These are phyloP conservation scores for Apiotrichum siamense DNA, from an alignment of 1,284 basidiomycete genomes.

Conservation along the genomic window DNA sequence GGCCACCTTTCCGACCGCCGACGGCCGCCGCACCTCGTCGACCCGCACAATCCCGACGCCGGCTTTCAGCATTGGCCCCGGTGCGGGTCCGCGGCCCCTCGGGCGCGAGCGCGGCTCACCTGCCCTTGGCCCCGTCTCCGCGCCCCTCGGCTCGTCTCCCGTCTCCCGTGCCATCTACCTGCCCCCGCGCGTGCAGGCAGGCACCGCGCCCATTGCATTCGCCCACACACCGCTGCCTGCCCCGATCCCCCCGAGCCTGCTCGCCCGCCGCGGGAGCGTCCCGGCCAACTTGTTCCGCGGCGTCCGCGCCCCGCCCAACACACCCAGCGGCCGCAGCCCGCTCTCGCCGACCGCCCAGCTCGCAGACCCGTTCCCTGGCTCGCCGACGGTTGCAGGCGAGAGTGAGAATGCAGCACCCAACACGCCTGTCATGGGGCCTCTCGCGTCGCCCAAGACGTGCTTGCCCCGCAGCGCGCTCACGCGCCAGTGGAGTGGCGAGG, in stretches of 20 bases:
- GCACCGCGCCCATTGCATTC: slow-evolving; percentile 17
- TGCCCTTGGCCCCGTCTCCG: not conserved
- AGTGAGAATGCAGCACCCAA: too few relatives aligned
- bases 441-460: too few relatives aligned
- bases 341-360: not conserved
- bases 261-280: slow-evolving; percentile 20
- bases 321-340: not conserved
- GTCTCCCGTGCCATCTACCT: slow-evolving; percentile 1
- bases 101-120: not conserved
- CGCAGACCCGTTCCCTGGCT: not conserved
- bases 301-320: not conserved
- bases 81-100: too few relatives aligned
- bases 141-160: too few relatives aligned
- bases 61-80: not conserved
- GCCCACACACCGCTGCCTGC: slow-evolving; percentile 19
- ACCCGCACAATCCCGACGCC: slow-evolving; percentile 3
- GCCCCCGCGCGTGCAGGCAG: not conserved
- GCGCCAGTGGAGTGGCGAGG: too few relatives aligned
- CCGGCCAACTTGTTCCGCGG: slow-evolving; percentile 1
- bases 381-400: too few relatives aligned
- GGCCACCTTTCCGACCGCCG: slow-evolving; percentile 13
- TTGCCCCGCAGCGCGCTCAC: too few relatives aligned
- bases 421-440: too few relatives aligned
- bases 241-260: slow-evolving; percentile 26
- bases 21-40: slow-evolving; percentile 14